These are phyloP conservation scores for Pseudogymnoascus sp. DNA, from an alignment of 2,329 filamentous ascomycete genomes.

Conservation along the genomic window DNA sequence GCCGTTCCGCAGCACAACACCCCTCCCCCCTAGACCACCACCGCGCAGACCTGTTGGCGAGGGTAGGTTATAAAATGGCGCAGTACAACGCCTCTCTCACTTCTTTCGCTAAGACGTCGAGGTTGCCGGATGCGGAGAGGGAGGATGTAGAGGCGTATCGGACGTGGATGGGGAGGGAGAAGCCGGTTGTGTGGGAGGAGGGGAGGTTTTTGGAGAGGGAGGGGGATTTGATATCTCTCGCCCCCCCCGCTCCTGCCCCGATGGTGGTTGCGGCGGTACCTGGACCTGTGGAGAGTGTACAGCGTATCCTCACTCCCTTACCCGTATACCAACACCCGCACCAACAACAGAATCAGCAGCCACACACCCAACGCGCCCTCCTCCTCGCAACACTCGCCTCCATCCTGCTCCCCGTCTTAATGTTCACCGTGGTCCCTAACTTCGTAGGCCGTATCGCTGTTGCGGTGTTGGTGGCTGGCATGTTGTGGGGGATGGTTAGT, in stretches of 20 bases:
- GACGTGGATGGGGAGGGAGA: too few relatives aligned
- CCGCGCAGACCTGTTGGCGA: constrained; percentile 50
- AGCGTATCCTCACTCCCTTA: neutral
- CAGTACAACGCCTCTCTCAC: constrained; percentile 43
- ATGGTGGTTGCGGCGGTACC: neutral
- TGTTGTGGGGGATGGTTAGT: constrained; percentile 28
- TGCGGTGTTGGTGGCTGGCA: constrained; percentile 42
- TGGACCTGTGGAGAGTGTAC: constrained; percentile 6
- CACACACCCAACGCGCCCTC: constrained; percentile 11
- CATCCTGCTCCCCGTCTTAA: constrained; percentile 48
- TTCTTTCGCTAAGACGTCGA: neutral
- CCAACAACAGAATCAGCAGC: constrained; percentile 25
- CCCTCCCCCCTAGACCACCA: constrained; percentile 50
- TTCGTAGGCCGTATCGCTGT: constrained; percentile 51
- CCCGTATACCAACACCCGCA: constrained; percentile 16
- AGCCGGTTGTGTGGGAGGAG: neutral
- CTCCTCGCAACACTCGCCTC: constrained; percentile 30
- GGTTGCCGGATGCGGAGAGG: neutral
- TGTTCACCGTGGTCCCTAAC: constrained; percentile 47
- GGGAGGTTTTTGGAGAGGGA: constrained; percentile 40
- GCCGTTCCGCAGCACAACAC: constrained; percentile 42
- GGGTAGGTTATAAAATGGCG: constrained; percentile 55
- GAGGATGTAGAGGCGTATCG: neutral
- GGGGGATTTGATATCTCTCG: constrained; percentile 26
- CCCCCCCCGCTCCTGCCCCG: neutral